These are phyloP conservation scores for Xylariaceae sp. DNA, from an alignment of 2,329 filamentous ascomycete species.

Conservation along the genomic window DNA sequence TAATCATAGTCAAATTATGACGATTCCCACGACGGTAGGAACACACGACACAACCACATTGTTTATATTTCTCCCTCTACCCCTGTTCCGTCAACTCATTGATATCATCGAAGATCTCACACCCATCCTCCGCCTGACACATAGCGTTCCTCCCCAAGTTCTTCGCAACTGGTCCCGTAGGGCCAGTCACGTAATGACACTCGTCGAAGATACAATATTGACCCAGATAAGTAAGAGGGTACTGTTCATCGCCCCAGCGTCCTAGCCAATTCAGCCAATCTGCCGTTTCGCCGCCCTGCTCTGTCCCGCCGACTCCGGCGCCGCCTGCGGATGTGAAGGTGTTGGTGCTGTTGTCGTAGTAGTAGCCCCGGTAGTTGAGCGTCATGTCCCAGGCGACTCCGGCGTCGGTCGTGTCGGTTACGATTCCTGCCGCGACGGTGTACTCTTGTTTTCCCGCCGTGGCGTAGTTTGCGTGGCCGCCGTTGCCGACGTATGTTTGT, in stretches of 20 bases:
- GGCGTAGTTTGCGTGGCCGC: slow-evolving; percentile 12
- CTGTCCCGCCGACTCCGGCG: slow-evolving; percentile 5
- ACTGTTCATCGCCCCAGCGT: slow-evolving; percentile 11
- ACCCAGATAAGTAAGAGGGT: slow-evolving; percentile 4
- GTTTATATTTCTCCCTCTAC: slow-evolving; percentile 2
- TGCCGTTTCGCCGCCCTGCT: slow-evolving; percentile 6
- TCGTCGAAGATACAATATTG: slow-evolving; percentile 12
- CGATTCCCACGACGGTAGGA: too few relatives aligned
- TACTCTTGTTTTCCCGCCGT: slow-evolving; percentile 10
- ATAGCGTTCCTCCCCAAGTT: slow-evolving; percentile 11
- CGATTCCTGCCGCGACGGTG: slow-evolving; percentile 6
- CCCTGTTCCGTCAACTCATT: slow-evolving; percentile 8
- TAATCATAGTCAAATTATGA: too few relatives aligned
- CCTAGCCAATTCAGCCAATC: slow-evolving; percentile 10
- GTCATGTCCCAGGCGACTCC: slow-evolving; percentile 12
- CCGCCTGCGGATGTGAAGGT: slow-evolving; percentile 10
- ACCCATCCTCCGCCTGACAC: slow-evolving; percentile 10
- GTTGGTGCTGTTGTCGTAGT: slow-evolving; percentile 8
- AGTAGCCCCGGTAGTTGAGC: slow-evolving; percentile 12
- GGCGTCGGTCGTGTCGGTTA: slow-evolving; percentile 10
- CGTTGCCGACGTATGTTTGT: slow-evolving; percentile 11
- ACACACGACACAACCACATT: too few relatives aligned
- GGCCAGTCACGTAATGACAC: slow-evolving; percentile 9
- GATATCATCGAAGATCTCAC: slow-evolving; percentile 10
- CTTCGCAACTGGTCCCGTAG: slow-evolving; percentile 13